Evolutionary conservation across 164 flowering plant species (phyloP).

Genomic region (Chloranthus sessilifolius): DNA sequence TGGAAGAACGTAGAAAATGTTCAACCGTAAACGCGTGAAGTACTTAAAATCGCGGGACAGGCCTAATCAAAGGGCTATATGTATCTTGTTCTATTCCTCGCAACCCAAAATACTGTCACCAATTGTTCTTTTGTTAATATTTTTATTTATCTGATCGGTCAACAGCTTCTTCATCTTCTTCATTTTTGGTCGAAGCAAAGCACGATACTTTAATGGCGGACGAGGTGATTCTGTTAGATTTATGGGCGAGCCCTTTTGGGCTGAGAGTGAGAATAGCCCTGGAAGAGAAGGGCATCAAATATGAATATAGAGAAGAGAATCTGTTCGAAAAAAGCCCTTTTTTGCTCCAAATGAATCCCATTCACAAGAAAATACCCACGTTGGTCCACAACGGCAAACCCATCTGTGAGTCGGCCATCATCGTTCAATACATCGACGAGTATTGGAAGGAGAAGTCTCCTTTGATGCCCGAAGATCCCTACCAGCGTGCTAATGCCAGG

Average conservation of each 20-base stretch:
- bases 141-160: too few relatives aligned
- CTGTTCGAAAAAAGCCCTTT: conserved; percentile 7
- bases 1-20: too few relatives aligned
- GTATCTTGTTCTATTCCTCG: too few relatives aligned
- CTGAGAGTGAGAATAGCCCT: conserved; percentile 32
- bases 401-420: conserved; percentile 21
- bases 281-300: conserved; percentile 26
- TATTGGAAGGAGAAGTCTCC: conserved; percentile 13
- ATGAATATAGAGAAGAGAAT: conserved; percentile 18
- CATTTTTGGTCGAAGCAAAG: too few relatives aligned
- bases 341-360: conserved; percentile 16
- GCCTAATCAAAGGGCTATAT: too few relatives aligned
- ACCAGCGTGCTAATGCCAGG: conserved; percentile 10
- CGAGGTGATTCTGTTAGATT: conserved; percentile 21
- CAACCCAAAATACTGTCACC: too few relatives aligned
- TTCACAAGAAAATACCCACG: conserved; percentile 20
- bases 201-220: too few relatives aligned
- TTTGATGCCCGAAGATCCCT: conserved; percentile 18
- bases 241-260: conserved; percentile 26
- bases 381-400: conserved; percentile 18
- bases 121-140: too few relatives aligned
- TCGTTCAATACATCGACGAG: conserved; percentile 19
- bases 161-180: too few relatives aligned
- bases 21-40: too few relatives aligned
- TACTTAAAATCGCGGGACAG: too few relatives aligned